Evolutionary conservation across 345 rosid genomes (phyloP).

Genomic region (Bruguiera parviflora): DNA sequence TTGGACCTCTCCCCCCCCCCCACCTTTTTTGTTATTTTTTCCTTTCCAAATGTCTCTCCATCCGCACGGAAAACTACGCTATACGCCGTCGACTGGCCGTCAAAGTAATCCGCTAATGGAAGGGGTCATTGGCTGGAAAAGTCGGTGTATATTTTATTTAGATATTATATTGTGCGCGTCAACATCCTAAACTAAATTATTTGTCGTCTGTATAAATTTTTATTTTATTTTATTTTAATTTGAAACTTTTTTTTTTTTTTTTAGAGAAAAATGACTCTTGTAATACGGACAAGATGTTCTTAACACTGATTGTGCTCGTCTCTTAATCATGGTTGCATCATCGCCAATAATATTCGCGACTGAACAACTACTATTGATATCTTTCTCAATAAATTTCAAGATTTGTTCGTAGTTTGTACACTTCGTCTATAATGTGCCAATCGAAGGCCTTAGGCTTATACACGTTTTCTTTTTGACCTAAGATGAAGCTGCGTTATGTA

Average conservation of each 20-base stretch:
- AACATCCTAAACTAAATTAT: neutral
- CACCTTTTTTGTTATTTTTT: neutral
- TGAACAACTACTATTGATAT: too few species aligned
- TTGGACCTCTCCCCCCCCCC: neutral
- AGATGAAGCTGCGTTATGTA: neutral
- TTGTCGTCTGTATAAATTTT: neutral
- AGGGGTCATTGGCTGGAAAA: neutral
- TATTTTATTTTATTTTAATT: neutral
- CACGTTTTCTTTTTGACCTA: too few species aligned
- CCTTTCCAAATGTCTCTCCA: neutral
- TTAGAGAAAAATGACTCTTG: too few species aligned
- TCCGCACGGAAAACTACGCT: slow-evolving; percentile 30
- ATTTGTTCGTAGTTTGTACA: too few species aligned
- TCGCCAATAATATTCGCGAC: too few species aligned
- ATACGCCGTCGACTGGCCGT: slow-evolving; percentile 31
- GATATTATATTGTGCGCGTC: neutral
- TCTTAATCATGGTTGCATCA: too few species aligned
- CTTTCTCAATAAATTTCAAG: too few species aligned
- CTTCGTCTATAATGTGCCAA: too few species aligned
- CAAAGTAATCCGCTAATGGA: slow-evolving; percentile 2
- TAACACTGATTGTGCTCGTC: too few species aligned
- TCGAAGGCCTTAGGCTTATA: too few species aligned
- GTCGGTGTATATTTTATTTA: neutral
- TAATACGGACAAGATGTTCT: too few species aligned
- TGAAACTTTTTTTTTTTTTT: too few species aligned